These are phyloP conservation scores for Malus hybrid DNA, from an alignment of 331 rosid species.

Conservation along the genomic window DNA sequence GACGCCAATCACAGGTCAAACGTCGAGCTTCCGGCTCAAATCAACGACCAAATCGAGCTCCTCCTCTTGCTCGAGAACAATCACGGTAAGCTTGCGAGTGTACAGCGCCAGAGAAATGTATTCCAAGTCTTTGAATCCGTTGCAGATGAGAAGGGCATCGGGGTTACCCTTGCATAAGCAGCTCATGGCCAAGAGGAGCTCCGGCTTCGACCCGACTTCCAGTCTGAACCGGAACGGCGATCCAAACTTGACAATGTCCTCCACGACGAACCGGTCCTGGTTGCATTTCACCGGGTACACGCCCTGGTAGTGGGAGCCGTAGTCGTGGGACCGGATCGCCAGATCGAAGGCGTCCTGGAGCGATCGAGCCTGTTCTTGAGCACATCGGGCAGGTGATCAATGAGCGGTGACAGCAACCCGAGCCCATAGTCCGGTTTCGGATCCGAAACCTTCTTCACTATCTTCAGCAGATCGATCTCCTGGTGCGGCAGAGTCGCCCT, in stretches of 20 bases:
- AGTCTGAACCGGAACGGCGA: constrained; percentile 59
- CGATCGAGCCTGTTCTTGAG: constrained; percentile 69
- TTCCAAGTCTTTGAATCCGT: constrained; percentile 78
- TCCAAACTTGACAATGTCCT: too few relatives aligned
- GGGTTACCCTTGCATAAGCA: constrained; percentile 78
- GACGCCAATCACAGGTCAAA: constrained; percentile 68
- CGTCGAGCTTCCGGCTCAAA: constrained; percentile 53
- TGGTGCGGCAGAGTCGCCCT: constrained; percentile 62
- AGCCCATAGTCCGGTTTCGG: constrained; percentile 61
- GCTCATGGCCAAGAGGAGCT: constrained; percentile 86
- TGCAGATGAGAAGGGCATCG: constrained; percentile 63
- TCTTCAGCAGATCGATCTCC: constrained; percentile 84
- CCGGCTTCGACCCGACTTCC: constrained; percentile 95
- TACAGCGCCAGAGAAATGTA: constrained; percentile 72
- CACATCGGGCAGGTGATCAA: constrained; percentile 76
- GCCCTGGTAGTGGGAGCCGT: constrained; percentile 74
- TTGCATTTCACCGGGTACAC: constrained; percentile 10
- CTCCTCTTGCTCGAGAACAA: constrained; percentile 86
- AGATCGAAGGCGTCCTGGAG: constrained; percentile 65
- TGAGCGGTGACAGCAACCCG: constrained; percentile 73
- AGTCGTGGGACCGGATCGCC: constrained; percentile 59
- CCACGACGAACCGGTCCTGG: too few relatives aligned
- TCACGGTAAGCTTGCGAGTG: constrained; percentile 67
- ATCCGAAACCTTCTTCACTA: constrained; percentile 79
- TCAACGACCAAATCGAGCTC: constrained; percentile 74